Evolutionary conservation across 2,329 filamentous ascomycete genomes (phyloP), one percentile per base, ranked within the genome.

Genomic region (Ophiostoma triangulosporum): DNA sequence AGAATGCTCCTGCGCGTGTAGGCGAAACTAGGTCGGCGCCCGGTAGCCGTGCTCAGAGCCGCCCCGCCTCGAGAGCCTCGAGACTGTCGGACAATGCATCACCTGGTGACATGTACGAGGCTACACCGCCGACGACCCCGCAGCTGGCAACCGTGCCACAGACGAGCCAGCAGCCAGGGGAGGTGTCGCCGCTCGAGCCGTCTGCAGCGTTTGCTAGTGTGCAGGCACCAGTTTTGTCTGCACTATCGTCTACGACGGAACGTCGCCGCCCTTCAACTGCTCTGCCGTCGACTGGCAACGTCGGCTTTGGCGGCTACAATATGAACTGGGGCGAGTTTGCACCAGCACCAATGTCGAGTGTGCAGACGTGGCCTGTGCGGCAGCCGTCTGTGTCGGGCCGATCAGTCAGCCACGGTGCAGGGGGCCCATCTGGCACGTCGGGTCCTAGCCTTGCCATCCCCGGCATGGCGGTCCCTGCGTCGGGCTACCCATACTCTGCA

Each of bases 401-500:
- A 6, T 45, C 40, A 4, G 9, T 43, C 38, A 43, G 38, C 11
- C 38, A 43, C 20, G 33, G 3, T 26, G 50, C 24, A 14, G 26
- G 31, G 36, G 45, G 15, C 11, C 17, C 15, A 7, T 31, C 22
- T 6, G 12, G 27, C n/a, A 12, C 26, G 7, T 14, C 17, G 2
- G n/a, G 26, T 12, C 31, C 17, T 6, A 33, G 33, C 22, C 32
- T 26, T 29, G 27, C 20, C 17, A 20, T 45, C 9, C 40, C 40
- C 14, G 15, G 40, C 7, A 27, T 45, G 15, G 40, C 12, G 6
- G 24, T 17, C 3, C 14, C 40, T 17, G 12, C 24, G 4, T 45
- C 40, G 6, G 40, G 40, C 4, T 69, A 71, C 57, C 69, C 72
- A 1, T 69, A 65, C 52, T 73, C 72, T 8, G 70, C 69, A 26